Evolutionary conservation across 1,284 basidiomycete genomes (phyloP).

Genomic region (Tilletia horrida): DNA sequence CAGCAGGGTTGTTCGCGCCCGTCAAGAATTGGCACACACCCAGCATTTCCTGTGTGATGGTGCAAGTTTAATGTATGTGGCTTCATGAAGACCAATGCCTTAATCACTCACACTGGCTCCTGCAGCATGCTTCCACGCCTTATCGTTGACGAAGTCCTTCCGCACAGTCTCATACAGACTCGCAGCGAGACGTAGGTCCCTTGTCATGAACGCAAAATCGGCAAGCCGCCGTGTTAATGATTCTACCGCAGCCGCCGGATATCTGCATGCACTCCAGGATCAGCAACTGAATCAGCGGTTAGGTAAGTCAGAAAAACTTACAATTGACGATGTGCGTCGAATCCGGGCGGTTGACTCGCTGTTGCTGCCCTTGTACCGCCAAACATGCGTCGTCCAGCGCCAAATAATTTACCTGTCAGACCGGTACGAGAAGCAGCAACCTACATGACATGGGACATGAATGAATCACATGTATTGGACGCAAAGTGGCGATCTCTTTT

Average conservation of each 20-base stretch:
- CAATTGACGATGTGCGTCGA: conserved; percentile 16
- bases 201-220: conserved; percentile 88
- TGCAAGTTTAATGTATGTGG: not conserved
- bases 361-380: conserved; percentile 28
- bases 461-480: not conserved
- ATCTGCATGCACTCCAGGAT: not conserved
- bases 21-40: conserved; percentile 35
- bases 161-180: conserved; percentile 79
- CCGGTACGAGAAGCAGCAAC: conserved; percentile 78
- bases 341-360: conserved; percentile 5
- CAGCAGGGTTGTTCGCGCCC: conserved; percentile 32
- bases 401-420: conserved; percentile 73
- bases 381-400: conserved; percentile 60
- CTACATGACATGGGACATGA: conserved; percentile 50
- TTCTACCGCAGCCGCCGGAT: conserved; percentile 58
- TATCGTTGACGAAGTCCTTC: conserved; percentile 52
- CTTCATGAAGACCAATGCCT: not conserved
- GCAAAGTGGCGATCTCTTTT: not conserved
- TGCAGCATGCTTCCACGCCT: conserved; percentile 41
- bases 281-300: not conserved
- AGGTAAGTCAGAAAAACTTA: not conserved
- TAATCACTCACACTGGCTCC: conserved; percentile 40
- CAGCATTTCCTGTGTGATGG: conserved; percentile 42
- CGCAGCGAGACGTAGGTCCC: conserved; percentile 81
- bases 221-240: conserved; percentile 68